Evolutionary conservation across 2,329 filamentous ascomycete species (phyloP), one percentile per base, ranked within the genome.

Genomic region (Pseudonectria foliicola): DNA sequence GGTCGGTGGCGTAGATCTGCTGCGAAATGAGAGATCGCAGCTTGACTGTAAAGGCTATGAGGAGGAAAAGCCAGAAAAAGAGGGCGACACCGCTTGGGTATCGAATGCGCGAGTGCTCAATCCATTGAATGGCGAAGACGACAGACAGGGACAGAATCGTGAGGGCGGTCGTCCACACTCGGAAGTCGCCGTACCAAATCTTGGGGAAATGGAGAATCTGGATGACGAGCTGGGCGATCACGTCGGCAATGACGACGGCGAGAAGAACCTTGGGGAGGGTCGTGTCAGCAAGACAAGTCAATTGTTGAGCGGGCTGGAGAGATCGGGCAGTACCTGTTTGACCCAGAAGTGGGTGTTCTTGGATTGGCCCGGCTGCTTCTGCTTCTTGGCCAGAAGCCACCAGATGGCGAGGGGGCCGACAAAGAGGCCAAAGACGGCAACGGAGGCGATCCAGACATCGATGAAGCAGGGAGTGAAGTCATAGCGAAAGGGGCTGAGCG

Each of bases 391-490:
- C 36, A 88, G 59, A 34, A 96, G 68, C 68, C 85, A 85, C 77
- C 82, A 90, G 27, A 94, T 65, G 21, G 90, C 87, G 29, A 80
- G 71, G 7, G 79, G 71, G 38, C 92, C 92, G 44, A 82, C 73
- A 15, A 95, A 36, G 15, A 95, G 69, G 12, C 90, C 89, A 65
- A 82, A 93, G 11, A 71, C 71, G 7, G 86, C 85, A 18, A 95
- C 85, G 2, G 73, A 65, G 24, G 84, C 77, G 39, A 96, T 77
- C 77, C 86, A 89, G 14, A 94, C 77, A 59, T 98, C 93, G 52
- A 96, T 80, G 57, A 98, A 98, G 68, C 92, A 98, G 27, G 92
- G 90, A 12, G 92, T 96, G 54, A 98, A 88, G 65, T 98, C 92
- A 62, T 87, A 95, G 59, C 90, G 75, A 48, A 80, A 71, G 25